Evolutionary conservation across 164 flowering plant species (phyloP), one percentile per base, ranked within the genome.

Genomic region (Amborella trichopoda): DNA sequence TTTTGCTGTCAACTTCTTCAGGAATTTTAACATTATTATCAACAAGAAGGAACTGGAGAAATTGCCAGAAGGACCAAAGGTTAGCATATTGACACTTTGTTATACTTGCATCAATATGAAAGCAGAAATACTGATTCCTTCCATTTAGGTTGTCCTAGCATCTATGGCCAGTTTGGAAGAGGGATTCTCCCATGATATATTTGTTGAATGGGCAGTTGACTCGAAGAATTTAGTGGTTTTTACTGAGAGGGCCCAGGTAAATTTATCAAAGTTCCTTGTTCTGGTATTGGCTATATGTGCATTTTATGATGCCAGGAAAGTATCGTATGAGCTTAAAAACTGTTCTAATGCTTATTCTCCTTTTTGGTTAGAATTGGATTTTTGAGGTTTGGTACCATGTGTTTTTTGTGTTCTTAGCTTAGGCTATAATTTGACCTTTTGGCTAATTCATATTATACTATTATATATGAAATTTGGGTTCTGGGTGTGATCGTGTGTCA

Each of bases 161-260:
- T 91, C 98, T 52, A 87, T 91, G 98, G 96, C 85, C 45, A 91
- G 98, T 59, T 70, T 91, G 70, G 98, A 91, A 68, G 81, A 68
- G 24, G 98, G 98, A 11, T 87, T 78, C 59, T 76, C 98, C 53
- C 98, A 83, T 66, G 95, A 91, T 63, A 76, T 91, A 52, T 87
- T 91, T 70, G 86, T 71, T 51, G 96, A 91, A 52, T 91, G 91
- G 96, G 98, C 93, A 43, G 58, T 65, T 47, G 95, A 91, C 64
- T 44, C 53, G n/a, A 87, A 66, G 73, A 91, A 91, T 64, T 84
- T 91, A 38, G 79, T 87, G 51, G 80, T 91, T 58, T 91, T 91
- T 71, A 80, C 96, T 0, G 98, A 91, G 63, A 80, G 93, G 64
- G 93, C 90, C 67, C 96, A 91, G 93, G 98, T 87, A 60, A 23